A percentile compares a stretch with the other conserved stretches of the same genome.
Conservation (phyloP, 441 rosid species). For the Syzygium malaccense region DNA sequence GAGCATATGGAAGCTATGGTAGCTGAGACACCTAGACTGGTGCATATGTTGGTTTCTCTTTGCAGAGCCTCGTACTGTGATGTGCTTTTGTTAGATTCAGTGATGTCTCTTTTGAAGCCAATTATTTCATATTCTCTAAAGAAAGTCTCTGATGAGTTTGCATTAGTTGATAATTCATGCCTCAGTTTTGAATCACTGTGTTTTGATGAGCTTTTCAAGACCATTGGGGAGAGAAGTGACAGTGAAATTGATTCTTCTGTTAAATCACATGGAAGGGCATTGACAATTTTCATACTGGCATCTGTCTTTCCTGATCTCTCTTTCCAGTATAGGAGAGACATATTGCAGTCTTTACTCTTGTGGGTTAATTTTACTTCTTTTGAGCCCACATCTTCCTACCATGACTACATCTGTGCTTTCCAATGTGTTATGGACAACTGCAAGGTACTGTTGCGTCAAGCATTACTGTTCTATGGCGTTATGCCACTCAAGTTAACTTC, state of each 20-base stretch:
- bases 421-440: conserved; percentile 52
- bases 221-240: conserved; percentile 32
- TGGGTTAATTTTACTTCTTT: conserved; percentile 60
- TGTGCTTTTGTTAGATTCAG: conserved; percentile 55
- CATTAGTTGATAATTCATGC: conserved; percentile 42
- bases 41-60: conserved; percentile 64
- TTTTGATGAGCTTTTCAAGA: conserved; percentile 58
- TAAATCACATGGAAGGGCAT: conserved; percentile 35
- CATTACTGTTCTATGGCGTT: conserved; percentile 30
- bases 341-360: conserved; percentile 46
- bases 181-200: conserved; percentile 72
- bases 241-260: conserved; percentile 29
- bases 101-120: conserved; percentile 56
- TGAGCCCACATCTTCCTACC: conserved; percentile 58
- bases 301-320: conserved; percentile 63
- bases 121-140: conserved; percentile 63
- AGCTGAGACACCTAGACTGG: conserved; percentile 76
- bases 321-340: conserved; percentile 36
- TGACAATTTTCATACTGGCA: conserved; percentile 54
- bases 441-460: conserved; percentile 41
- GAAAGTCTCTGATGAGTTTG: conserved; percentile 51
- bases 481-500: conserved; percentile 39
- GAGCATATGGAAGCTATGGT: conserved; percentile 88
- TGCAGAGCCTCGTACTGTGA: conserved; percentile 62
- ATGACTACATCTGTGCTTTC: conserved; percentile 72